These are phyloP conservation scores for Paramecium tetraurelia DNA, from an alignment of 73 alveolate species.

Conservation along the genomic window DNA sequence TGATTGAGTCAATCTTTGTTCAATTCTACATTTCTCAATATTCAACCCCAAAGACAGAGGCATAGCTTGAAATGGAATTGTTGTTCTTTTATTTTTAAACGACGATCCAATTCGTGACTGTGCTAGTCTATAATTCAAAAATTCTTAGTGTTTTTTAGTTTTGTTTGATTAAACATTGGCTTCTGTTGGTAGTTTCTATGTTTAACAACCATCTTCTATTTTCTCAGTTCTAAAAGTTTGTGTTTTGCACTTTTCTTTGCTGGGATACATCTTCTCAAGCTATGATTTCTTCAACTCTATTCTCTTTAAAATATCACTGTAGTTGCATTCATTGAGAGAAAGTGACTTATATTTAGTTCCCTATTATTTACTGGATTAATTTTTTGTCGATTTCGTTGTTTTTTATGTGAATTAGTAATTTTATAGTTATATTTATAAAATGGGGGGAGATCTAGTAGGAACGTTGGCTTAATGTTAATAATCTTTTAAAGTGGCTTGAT, in stretches of 20 bases:
- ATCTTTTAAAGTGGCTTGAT: neutral
- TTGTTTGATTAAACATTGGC: neutral
- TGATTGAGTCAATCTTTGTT: neutral
- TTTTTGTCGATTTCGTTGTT: neutral
- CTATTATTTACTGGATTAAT: neutral
- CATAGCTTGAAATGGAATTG: neutral
- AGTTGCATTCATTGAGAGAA: neutral
- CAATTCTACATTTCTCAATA: neutral
- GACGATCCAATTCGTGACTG: neutral
- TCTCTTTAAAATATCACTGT: neutral
- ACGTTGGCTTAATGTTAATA: neutral
- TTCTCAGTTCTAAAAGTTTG: neutral
- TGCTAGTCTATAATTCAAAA: neutral
- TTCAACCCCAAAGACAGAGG: neutral
- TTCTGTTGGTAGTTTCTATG: neutral
- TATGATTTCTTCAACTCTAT: neutral
- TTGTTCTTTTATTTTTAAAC: neutral
- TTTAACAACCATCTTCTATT: neutral
- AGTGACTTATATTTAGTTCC: neutral
- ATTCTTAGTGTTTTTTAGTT: neutral
- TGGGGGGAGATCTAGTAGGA: neutral
- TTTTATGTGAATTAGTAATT: neutral
- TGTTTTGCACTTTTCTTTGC: neutral
- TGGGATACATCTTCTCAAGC: neutral
- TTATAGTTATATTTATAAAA: neutral